Conservation (phyloP, 257 asterid species). For the Prunella vulgaris region DNA sequence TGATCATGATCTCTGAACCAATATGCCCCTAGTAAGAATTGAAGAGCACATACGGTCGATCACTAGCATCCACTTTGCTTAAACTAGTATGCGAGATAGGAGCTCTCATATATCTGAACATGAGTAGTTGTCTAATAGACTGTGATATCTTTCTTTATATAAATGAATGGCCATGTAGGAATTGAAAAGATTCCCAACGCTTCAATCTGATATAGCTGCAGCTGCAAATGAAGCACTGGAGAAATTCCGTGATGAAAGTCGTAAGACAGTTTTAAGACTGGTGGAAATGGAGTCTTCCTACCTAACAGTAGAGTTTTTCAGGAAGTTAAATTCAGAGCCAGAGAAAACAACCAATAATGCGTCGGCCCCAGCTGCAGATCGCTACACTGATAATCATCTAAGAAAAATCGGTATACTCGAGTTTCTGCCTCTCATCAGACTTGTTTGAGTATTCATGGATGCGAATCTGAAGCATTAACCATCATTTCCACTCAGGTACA, state of each 20-base stretch:
- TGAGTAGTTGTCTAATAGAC: neutral
- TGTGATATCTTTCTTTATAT: conserved; percentile 1
- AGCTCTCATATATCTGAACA: neutral
- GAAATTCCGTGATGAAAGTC: conserved; percentile 95
- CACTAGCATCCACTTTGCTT: neutral
- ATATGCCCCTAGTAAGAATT: neutral
- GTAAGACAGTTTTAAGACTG: conserved; percentile 71
- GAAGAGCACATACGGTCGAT: neutral
- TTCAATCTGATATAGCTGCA: conserved; percentile 88
- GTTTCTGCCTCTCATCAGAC: neutral
- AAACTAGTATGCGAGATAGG: neutral
- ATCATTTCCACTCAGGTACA: conserved; percentile 36
- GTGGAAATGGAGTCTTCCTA: conserved; percentile 97
- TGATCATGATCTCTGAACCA: neutral
- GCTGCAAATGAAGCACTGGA: conserved; percentile 93
- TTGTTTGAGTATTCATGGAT: neutral
- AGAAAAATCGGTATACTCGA: conserved; percentile 57
- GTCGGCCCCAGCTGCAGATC: conserved; percentile 53
- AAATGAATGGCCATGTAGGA: conserved; percentile 44
- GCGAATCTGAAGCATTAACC: neutral
- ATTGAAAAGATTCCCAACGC: conserved; percentile 86
- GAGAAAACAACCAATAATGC: conserved; percentile 46
- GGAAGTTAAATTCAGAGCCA: conserved; percentile 81
- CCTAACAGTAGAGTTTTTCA: conserved; percentile 89
- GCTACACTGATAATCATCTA: conserved; percentile 71